Percentiles rank a stretch among this genome's conserved stretches.
phyloP scores from a whole-genome alignment of 2,329 filamentous ascomycete genomes.

The Pseudogymnoascus sp. region DNA sequence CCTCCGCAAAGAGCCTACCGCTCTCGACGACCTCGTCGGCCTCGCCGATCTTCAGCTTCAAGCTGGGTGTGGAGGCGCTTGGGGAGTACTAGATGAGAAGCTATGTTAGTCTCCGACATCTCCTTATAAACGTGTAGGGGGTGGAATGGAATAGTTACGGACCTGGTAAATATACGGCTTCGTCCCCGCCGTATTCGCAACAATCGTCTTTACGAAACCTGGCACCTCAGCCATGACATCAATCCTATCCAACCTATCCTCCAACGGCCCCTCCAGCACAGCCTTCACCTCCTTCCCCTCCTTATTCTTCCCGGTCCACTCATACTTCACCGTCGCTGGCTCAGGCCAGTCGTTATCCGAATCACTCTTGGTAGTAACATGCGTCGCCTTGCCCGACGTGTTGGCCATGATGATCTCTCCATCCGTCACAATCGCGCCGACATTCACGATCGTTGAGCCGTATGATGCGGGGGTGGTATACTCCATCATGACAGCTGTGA shows the following conservation, averaged over 20 bases:
- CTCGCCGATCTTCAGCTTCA: slow-evolving; percentile 82
- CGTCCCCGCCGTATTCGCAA: slow-evolving; percentile 78
- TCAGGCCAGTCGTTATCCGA: slow-evolving; percentile 81
- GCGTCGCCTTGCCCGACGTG: slow-evolving; percentile 54
- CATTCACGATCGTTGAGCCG: slow-evolving; percentile 72
- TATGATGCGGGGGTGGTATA: slow-evolving; percentile 92
- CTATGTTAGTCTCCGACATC: too few relatives aligned
- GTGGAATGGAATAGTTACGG: slow-evolving; percentile 24
- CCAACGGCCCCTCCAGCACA: slow-evolving; percentile 60
- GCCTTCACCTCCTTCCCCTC: slow-evolving; percentile 69
- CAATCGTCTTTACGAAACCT: slow-evolving; percentile 89
- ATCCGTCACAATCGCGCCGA: slow-evolving; percentile 76
- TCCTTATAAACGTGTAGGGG: background rate
- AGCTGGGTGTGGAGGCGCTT: slow-evolving; percentile 50
- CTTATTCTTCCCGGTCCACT: slow-evolving; percentile 70
- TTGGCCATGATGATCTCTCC: slow-evolving; percentile 72
- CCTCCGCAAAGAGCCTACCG: slow-evolving; percentile 75
- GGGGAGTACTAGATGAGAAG: slow-evolving; percentile 56
- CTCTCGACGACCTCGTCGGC: slow-evolving; percentile 64
- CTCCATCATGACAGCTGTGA: slow-evolving; percentile 91
- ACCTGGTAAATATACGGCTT: slow-evolving; percentile 98
- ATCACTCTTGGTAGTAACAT: slow-evolving; percentile 65
- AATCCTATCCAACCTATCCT: slow-evolving; percentile 67
- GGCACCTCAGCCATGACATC: slow-evolving; percentile 97
- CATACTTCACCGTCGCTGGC: slow-evolving; percentile 65